Evolutionary conservation across 139 green algal genomes (phyloP).

Genomic region (Pedinophyceae sp.): DNA sequence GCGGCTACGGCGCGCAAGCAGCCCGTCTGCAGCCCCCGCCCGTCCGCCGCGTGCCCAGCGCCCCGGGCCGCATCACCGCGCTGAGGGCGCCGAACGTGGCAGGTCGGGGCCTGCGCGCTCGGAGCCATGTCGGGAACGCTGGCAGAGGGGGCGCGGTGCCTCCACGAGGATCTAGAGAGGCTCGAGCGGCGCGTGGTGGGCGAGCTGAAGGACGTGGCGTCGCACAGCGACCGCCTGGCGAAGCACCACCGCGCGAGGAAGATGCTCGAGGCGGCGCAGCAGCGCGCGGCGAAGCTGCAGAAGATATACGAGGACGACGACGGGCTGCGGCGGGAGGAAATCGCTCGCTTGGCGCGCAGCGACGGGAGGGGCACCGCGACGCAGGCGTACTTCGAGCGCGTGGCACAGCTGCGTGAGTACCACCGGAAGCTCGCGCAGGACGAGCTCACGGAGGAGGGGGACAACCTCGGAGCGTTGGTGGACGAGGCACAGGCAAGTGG

Average conservation of each 20-base stretch:
- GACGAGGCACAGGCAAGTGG: not conserved
- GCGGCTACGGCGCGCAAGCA: too few relatives aligned
- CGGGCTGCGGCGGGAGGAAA: constrained; percentile 65
- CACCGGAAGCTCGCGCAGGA: constrained; percentile 44
- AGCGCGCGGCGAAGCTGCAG: not conserved
- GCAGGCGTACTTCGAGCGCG: constrained; percentile 64
- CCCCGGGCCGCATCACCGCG: too few relatives aligned
- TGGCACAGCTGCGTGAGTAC: constrained; percentile 81
- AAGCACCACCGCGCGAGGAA: not conserved
- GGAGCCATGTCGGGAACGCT: too few relatives aligned
- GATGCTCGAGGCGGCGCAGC: not conserved
- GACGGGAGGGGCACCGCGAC: not conserved
- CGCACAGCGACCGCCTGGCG: not conserved
- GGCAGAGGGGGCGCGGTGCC: too few relatives aligned
- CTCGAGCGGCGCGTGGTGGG: not conserved
- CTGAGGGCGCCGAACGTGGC: too few relatives aligned
- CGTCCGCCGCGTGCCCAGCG: too few relatives aligned
- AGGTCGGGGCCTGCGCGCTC: too few relatives aligned
- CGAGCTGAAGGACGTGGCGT: not conserved
- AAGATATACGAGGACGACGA: constrained; percentile 78
- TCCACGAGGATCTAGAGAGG: not conserved
- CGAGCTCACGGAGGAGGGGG: constrained; percentile 47
- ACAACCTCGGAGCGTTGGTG: not conserved
- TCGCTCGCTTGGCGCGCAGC: constrained; percentile 48
- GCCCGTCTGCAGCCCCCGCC: too few relatives aligned